Evolutionary conservation across 352 stramenopile species (phyloP), one percentile per base, ranked within the genome.

Genomic region (Globisporangium alternatum): DNA sequence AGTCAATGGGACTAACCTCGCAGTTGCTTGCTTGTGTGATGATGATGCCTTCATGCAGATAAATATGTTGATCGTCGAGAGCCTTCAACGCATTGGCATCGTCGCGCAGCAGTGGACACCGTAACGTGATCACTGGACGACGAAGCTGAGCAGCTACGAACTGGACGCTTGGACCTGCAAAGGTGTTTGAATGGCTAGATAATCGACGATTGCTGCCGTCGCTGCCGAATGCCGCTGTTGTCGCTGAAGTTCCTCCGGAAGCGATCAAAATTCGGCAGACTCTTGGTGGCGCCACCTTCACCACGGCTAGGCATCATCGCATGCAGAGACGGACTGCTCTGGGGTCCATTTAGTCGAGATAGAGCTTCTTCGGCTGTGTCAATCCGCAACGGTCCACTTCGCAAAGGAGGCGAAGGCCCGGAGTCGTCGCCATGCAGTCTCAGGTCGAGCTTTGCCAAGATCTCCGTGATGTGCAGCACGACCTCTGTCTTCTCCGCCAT

Each of bases 401-500:
- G 45, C 2, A 3, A 19, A 22, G 55, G 45, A 19, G 55, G 45
- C 5, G 45, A 31, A 12, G 33, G 15, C 21, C 15, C 9, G 4
- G 33, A 30, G 6, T 77, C 62, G 41, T 71, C 60, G 43, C 58
- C 61, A 35, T 83, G 58, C 28, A 88, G 54, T 17, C 41, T 70
- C 7, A 88, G 35, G 41, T 74, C 65, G 8, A 76, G 62, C 66
- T 77, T 76, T 35, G 60, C 57, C 28, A 92, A 49, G 30, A 90
- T 35, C 28, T 85, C 76, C 0, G 80, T 90, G 67, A 90, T 75
- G 41, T 77, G 66, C 21, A 92, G 64, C 33, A 92, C 73, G 28
- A 85, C 78, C 79, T 89, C 77, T 9, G 85, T 93, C 39, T 91
- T 91, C 55, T 93, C 85, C 0, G 64, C 67, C 67, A 90, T 76